Evolutionary conservation across 2,329 filamentous ascomycete genomes (phyloP).

Genomic region (Sodiomyces alkalinus): DNA sequence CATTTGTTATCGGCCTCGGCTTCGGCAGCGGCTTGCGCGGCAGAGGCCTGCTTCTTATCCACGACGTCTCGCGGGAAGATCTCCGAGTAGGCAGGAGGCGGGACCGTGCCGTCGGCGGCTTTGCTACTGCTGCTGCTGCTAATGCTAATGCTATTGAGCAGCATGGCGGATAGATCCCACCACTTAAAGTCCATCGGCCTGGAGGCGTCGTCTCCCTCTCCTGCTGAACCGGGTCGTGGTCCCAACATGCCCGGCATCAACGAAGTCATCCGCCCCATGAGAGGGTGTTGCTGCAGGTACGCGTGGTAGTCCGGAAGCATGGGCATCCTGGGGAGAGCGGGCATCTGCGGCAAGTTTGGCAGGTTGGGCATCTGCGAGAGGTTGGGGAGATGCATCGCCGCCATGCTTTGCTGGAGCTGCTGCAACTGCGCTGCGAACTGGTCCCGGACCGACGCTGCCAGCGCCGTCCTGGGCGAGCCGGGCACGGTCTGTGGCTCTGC

Average conservation of each 20-base stretch:
- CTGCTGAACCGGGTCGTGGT: constrained; percentile 31
- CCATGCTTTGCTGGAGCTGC: constrained; percentile 57
- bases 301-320: constrained; percentile 58
- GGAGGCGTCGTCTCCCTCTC: constrained; percentile 18
- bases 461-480: constrained; percentile 42
- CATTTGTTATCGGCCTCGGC: constrained; percentile 44
- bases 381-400: constrained; percentile 39
- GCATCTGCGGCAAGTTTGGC: constrained; percentile 38
- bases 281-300: constrained; percentile 40
- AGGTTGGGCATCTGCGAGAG: constrained; percentile 52
- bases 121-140: constrained; percentile 21
- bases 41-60: constrained; percentile 43
- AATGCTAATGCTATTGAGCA: constrained; percentile 26
- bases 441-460: constrained; percentile 57
- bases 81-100: constrained; percentile 66
- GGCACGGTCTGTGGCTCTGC: constrained; percentile 12
- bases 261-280: constrained; percentile 58
- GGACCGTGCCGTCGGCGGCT: constrained; percentile 23
- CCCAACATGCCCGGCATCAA: constrained; percentile 51
- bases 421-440: constrained; percentile 61
- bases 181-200: constrained; percentile 41
- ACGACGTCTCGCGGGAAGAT: constrained; percentile 47
- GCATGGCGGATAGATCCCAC: constrained; percentile 51
- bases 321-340: constrained; percentile 39
- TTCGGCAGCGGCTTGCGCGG: constrained; percentile 40